phyloP scores from a whole-genome alignment of 2,329 filamentous ascomycete genomes.

The Colletotrichum tanaceti region DNA sequence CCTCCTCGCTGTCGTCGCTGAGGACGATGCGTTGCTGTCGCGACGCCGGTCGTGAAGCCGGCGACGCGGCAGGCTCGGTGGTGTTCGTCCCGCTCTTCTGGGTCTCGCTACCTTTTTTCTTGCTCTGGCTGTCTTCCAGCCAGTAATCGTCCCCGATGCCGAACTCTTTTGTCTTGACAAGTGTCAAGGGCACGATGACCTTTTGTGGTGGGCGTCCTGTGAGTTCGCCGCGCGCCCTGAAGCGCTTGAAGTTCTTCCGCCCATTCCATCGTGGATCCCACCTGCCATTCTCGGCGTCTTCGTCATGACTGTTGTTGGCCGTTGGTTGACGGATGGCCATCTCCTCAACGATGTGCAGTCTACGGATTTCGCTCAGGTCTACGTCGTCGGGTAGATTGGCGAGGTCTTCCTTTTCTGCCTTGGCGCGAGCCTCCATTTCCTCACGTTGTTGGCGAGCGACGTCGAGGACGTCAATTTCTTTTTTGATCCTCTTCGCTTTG shows the following conservation, averaged over 20 bases:
- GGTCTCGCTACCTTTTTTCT: slow-evolving; percentile 46
- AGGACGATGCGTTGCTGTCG: slow-evolving; percentile 45
- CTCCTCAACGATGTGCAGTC: slow-evolving; percentile 80
- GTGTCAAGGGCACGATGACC: slow-evolving; percentile 77
- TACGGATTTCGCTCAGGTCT: slow-evolving; percentile 78
- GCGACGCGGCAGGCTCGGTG: slow-evolving; percentile 13
- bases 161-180: slow-evolving; percentile 77
- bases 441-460: slow-evolving; percentile 70
- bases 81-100: slow-evolving; percentile 42
- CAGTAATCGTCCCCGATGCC: slow-evolving; percentile 83
- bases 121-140: slow-evolving; percentile 63
- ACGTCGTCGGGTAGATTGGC: slow-evolving; percentile 70
- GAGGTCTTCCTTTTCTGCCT: slow-evolving; percentile 64
- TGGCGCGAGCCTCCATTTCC: slow-evolving; percentile 73
- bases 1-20: slow-evolving; percentile 53
- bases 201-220: slow-evolving; percentile 56
- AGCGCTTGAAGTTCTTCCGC: slow-evolving; percentile 95
- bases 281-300: slow-evolving; percentile 65
- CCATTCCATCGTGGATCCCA: slow-evolving; percentile 96
- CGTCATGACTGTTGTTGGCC: slow-evolving; percentile 57
- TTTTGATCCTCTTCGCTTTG: slow-evolving; percentile 62
- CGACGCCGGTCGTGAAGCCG: neutral
- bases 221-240: slow-evolving; percentile 69
- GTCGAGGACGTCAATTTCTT: slow-evolving; percentile 76
- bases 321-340: slow-evolving; percentile 70